These are phyloP conservation scores for Suillus sp. DNA, from an alignment of 768 basidiomycete genomes.

Conservation along the genomic window DNA sequence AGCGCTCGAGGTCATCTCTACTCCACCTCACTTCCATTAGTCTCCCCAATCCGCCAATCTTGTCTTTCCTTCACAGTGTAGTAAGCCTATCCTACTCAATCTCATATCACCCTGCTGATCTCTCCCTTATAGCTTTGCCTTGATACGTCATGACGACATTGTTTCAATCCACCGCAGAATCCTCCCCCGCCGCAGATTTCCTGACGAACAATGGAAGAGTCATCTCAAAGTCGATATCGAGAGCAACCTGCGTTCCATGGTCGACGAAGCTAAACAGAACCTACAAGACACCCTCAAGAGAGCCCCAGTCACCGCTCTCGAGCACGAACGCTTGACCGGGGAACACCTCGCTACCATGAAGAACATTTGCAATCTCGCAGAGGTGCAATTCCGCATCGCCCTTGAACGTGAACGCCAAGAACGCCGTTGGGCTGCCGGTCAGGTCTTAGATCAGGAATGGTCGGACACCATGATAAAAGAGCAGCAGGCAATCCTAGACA, in stretches of 20 bases:
- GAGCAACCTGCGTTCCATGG: constrained; percentile 38
- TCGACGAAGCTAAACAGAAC: constrained; percentile 66
- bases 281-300: constrained; percentile 52
- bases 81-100: constrained; percentile 8
- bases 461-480: constrained; percentile 37
- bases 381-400: constrained; percentile 46
- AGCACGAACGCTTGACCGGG: constrained; percentile 38
- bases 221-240: constrained; percentile 53
- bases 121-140: neutral
- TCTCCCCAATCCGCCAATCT: constrained; percentile 6
- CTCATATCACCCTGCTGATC: constrained; percentile 2
- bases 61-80: no score
- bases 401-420: constrained; percentile 52
- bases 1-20: constrained; percentile 20
- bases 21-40: constrained; percentile 17
- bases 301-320: constrained; percentile 34
- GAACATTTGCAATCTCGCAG: constrained; percentile 46
- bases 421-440: constrained; percentile 48
- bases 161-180: constrained; percentile 19
- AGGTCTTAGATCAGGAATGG: constrained; percentile 35
- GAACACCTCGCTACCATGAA: constrained; percentile 46
- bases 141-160: constrained; percentile 27
- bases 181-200: constrained; percentile 31
- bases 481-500: constrained; percentile 50
- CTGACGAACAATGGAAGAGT: constrained; percentile 58